Conservation (phyloP, 371 early-diverging fungal genomes). For the Mucor circinelloides region DNA sequence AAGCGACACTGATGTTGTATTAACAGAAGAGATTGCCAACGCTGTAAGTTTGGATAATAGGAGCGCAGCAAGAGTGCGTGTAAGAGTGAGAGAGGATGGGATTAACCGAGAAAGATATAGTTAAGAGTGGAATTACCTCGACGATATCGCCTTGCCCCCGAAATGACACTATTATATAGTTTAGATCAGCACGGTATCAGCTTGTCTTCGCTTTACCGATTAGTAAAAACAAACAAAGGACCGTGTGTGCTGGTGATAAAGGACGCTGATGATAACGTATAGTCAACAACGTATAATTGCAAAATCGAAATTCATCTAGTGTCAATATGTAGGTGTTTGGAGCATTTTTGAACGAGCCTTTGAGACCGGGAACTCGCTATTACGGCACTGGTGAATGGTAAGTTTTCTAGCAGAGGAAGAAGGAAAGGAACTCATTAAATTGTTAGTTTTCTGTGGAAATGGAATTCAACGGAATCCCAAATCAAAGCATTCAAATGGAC, state of each 20-base stretch:
- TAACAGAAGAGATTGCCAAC: slow-evolving; percentile 47
- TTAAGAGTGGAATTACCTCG: slow-evolving; percentile 56
- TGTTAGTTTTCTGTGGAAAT: slow-evolving; percentile 44
- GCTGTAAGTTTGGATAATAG: slow-evolving; percentile 33
- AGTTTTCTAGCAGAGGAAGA: slow-evolving; percentile 7
- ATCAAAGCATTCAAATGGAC: slow-evolving; percentile 78
- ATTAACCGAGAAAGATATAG: slow-evolving; percentile 17
- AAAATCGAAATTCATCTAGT: neutral
- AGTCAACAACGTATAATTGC: neutral
- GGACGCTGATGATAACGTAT: slow-evolving; percentile 63
- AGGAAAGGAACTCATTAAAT: neutral
- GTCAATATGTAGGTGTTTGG: slow-evolving; percentile 76
- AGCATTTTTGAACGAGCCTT: slow-evolving; percentile 79
- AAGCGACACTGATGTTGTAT: slow-evolving; percentile 55
- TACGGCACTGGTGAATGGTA: slow-evolving; percentile 95
- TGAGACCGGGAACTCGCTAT: slow-evolving; percentile 68
- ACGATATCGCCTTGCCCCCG: slow-evolving; percentile 59
- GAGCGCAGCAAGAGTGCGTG: neutral
- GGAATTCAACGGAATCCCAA: slow-evolving; percentile 19
- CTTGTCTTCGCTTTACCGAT: slow-evolving; percentile 75
- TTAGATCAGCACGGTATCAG: slow-evolving; percentile 93
- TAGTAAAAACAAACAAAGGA: slow-evolving; percentile 60
- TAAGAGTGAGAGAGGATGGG: neutral
- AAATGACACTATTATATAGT: slow-evolving; percentile 85
- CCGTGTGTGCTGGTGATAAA: slow-evolving; percentile 73